Percentiles rank a stretch among this genome's conserved stretches.
Conservation (phyloP, 768 basidiomycete genomes). For the Hygrocybe punicea region DNA sequence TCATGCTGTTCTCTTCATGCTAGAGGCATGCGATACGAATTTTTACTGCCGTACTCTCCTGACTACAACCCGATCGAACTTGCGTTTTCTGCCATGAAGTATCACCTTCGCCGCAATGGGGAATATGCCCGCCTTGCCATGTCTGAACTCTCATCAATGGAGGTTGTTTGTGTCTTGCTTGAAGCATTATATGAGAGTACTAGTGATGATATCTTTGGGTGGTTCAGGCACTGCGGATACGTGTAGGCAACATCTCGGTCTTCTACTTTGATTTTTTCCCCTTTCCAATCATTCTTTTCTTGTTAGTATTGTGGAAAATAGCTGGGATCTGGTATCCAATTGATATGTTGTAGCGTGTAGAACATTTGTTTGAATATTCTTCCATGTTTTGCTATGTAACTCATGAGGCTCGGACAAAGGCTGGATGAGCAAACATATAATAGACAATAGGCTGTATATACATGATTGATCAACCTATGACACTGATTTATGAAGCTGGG, state of each 20-base stretch:
- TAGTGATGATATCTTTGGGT: not conserved
- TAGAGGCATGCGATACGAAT: constrained; percentile 17
- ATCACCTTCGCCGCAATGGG: constrained; percentile 14
- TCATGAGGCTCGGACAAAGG: too few relatives aligned
- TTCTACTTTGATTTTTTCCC: not conserved
- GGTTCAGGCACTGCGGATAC: not conserved
- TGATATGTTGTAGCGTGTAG: too few relatives aligned
- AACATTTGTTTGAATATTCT: too few relatives aligned
- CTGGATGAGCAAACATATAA: too few relatives aligned
- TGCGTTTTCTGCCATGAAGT: constrained; percentile 22
- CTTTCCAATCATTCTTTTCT: not conserved
- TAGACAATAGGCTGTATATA: too few relatives aligned
- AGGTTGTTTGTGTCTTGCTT: not conserved
- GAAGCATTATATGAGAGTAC: not conserved
- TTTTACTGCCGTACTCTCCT: constrained; percentile 29
- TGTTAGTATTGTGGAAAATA: not conserved
- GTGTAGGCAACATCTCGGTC: not conserved
- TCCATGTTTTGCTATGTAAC: too few relatives aligned
- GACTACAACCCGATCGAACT: constrained; percentile 32
- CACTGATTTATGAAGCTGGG: too few relatives aligned
- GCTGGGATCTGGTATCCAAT: not conserved
- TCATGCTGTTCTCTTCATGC: not conserved
- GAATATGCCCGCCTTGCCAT: constrained; percentile 6
- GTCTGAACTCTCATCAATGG: constrained; percentile 2
- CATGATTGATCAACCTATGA: too few relatives aligned